These are phyloP conservation scores for Brassica balearica DNA, from an alignment of 441 rosid genomes.

Conservation along the genomic window DNA sequence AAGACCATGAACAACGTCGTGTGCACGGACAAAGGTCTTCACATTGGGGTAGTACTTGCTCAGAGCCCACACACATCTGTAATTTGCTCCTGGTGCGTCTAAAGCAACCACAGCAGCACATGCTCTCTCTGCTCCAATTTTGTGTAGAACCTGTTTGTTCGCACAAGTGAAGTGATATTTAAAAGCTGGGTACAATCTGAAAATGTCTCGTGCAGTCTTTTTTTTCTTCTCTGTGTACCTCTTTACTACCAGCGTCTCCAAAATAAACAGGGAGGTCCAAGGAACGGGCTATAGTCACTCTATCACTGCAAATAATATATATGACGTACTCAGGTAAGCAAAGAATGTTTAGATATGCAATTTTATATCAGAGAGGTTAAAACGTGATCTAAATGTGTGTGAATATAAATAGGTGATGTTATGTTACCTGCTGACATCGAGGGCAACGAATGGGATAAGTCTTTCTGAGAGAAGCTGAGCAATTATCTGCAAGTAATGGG, in stretches of 20 bases:
- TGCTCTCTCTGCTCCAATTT: slow-evolving; percentile 95
- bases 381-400: background rate
- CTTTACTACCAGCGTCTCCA: slow-evolving; percentile 98
- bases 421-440: slow-evolving; percentile 52
- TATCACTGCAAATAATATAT: slow-evolving; percentile 66
- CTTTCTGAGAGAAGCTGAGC: slow-evolving; percentile 99
- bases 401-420: background rate
- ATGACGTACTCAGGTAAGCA: slow-evolving; percentile 29
- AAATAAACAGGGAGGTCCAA: slow-evolving; percentile 96
- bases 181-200: slow-evolving; percentile 27
- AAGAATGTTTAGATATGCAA: background rate
- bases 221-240: slow-evolving; percentile 56
- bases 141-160: slow-evolving; percentile 48
- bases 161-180: background rate
- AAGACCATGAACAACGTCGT: slow-evolving; percentile 96
- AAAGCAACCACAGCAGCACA: slow-evolving; percentile 96
- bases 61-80: slow-evolving; percentile 98
- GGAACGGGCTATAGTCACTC: slow-evolving; percentile 93
- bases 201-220: background rate
- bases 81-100: slow-evolving; percentile 97
- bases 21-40: slow-evolving; percentile 97
- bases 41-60: slow-evolving; percentile 98
- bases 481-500: slow-evolving; percentile 65
- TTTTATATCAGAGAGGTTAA: slow-evolving; percentile 8
- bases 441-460: slow-evolving; percentile 83